phyloP scores from a whole-genome alignment of 148 eudicot species.

The Persicaria tinctoria region DNA sequence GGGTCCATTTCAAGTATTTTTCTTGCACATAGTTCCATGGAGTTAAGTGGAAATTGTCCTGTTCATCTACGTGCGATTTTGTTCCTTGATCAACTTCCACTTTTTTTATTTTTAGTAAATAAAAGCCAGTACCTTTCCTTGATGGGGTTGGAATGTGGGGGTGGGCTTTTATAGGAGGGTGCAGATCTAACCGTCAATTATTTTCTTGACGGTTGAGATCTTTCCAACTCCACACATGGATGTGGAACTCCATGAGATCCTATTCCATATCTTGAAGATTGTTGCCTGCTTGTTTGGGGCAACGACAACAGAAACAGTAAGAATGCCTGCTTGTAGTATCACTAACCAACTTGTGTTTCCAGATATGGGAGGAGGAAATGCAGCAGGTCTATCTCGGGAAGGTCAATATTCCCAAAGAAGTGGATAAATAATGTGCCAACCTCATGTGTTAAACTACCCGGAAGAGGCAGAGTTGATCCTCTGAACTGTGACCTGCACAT shows the following conservation, averaged over 20 bases:
- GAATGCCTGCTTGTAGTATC: background rate
- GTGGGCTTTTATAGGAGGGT: too few species aligned
- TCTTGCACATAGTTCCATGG: background rate
- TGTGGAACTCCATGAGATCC: too few species aligned
- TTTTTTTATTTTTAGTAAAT: background rate
- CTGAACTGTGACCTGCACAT: background rate
- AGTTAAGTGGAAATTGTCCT: background rate
- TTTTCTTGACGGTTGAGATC: too few species aligned
- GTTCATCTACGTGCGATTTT: background rate
- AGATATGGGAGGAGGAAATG: slow-evolving; percentile 86
- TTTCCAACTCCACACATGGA: too few species aligned
- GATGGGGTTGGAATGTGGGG: background rate
- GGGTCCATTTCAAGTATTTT: background rate
- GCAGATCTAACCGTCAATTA: too few species aligned
- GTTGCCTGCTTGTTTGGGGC: background rate
- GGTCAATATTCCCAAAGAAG: slow-evolving; percentile 50
- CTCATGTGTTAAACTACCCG: background rate
- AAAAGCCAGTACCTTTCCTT: background rate
- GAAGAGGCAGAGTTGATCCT: background rate
- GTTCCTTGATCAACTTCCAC: background rate
- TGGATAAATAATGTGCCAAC: slow-evolving; percentile 21
- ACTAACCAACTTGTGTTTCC: background rate
- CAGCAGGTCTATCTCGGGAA: slow-evolving; percentile 51
- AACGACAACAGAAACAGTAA: background rate
- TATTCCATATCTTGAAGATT: background rate